Base-by-base conservation (phyloP, 2,329 filamentous ascomycete genomes). In the Fusarium beomiforme region DNA sequence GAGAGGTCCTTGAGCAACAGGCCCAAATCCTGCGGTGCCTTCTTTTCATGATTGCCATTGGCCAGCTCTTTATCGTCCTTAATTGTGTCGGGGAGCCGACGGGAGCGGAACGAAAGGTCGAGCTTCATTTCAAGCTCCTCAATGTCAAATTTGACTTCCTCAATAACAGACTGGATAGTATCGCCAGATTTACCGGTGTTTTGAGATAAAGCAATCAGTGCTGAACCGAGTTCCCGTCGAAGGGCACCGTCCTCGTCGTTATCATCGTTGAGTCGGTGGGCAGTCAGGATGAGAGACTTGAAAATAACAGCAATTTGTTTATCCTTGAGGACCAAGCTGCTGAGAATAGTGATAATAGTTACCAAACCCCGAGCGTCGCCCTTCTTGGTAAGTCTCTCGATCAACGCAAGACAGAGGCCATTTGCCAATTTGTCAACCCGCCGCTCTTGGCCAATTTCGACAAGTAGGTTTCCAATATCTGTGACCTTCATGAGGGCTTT, bases 91-190 rank as follows among this genome's bases (percentile, higher is more conserved):
- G 86, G 83, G 21, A 88, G 80, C 46, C 87, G 83, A 62, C 74
- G 83, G 11, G 87, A 87, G 42, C 91, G 88, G 67, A 95, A 88
- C 13, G 90, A 88, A 12, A 91, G 88, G 59, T 93, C 91, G 23
- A 97, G 85, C 72, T 89, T 91, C 81, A 93, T 87, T 81, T 96
- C 93, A 21, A 96, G 82, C 50, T 90, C 87, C 66, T 93, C 89
- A 46, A 96, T 87, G 75, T 96, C 91, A 65, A 94, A 86, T 16
- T 91, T 88, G 11, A 89, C 87, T 42, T 91, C 88, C 37, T 89
- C 84, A 39, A 95, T 87, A 7, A 91, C 87, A n/a, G 85, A 85
- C 67, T 90, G 86, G 62, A 96, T 88, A n/a, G 91, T 84, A 29
- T 87, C 85, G 16, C 90, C 90, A 24, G 89, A 83, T 41, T 85